Evolutionary conservation across 495 filamentous ascomycete species (phyloP), one percentile per base, ranked within the genome.

Genomic region (Lepraria neglecta): DNA sequence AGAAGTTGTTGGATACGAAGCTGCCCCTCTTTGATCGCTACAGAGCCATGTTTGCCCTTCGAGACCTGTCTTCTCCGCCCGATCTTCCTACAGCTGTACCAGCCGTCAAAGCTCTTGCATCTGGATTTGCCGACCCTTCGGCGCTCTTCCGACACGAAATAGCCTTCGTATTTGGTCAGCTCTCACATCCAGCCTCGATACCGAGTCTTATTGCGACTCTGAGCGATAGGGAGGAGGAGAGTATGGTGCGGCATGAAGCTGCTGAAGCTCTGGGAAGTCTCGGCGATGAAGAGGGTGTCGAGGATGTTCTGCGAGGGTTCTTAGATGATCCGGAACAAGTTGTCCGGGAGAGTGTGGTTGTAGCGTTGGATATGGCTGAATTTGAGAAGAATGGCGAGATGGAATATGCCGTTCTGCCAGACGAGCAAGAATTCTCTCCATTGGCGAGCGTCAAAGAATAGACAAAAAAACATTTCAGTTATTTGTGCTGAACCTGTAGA

Each of bases 91-190:
- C 90, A 3, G 90, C 92, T 9, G 80, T 90, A 28, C 86, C 86
- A 21, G 92, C 94, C 43, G 80, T 99, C 58, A 80, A 86, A 52
- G 87, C 91, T 7, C 78, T 99, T 51, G 88, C 92, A n/a, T 85
- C 82, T 67, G 95, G 94, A 3, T 86, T 99, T 68, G 77, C 78
- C 9, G 94, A 99, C 71, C 78, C 84, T 11, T 95, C 90, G 46
- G 90, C 91, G 21, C 83, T 99, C n/a, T 97, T 99, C 79, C 83
- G 94, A 61, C 94, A 99, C 74, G 94, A 99, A 70, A 89, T 97
- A 67, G 94, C 95, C 12, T 99, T 99, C 70, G 92, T 99, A 12
- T 99, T 97, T 66, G 94, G 94, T 27, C 95, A 99, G 69, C 80
- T 99, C 30, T 89, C 87, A 56, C 92, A 97, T 71, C 94, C 95